Evolutionary conservation across 768 basidiomycete genomes (phyloP), one percentile per base, ranked within the genome.

Genomic region (Russula sp.): DNA sequence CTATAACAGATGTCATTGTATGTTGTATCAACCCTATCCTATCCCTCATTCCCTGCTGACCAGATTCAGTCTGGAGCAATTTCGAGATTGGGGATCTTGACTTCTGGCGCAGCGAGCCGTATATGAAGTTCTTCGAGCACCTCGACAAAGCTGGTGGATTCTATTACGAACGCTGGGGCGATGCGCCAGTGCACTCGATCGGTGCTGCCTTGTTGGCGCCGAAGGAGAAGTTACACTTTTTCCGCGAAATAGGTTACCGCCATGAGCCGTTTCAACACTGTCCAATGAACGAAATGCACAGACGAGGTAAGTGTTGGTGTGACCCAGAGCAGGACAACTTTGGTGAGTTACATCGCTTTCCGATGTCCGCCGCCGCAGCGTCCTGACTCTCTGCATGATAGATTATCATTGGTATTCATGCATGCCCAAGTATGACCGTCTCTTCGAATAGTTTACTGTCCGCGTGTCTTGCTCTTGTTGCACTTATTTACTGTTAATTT

Each of bases 211-310:
- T 98, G 9, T 91, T 98, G 67, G 88, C 92, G 0, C 82, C 81
- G 72, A 94, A 91, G 72, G 88, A 92, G 18, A 89, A 93, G 74
- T 86, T 98, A 48, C 91, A 97, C 73, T 98, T 92, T 78, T 98
- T 98, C 80, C 83, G 88, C 66, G 94, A 98, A 70, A 91, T 98
- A 55, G 95, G 87, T 4, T 98, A 97, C 72, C 82, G 86, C 39
- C 94, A 98, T 69, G 87, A 92, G 68, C 93, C 94, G 11, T 98
- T 98, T 84, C 91, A 94, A 73, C 93, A 94, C 73, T 94, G 95
- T 73, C 88, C 88, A 0, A 83, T 86, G 74, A 87, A 85, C n/a
- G 81, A 78, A n/a, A 72, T 82, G 7, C 92, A 94, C 75, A 77
- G 78, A 55, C 80, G 79, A 63, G 91, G 91, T 40, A 93, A 88